Percentiles rank a stretch among this genome's conserved stretches.
phyloP scores from a whole-genome alignment of 1,139 yeast genomes.

The Candida freyschussii region DNA sequence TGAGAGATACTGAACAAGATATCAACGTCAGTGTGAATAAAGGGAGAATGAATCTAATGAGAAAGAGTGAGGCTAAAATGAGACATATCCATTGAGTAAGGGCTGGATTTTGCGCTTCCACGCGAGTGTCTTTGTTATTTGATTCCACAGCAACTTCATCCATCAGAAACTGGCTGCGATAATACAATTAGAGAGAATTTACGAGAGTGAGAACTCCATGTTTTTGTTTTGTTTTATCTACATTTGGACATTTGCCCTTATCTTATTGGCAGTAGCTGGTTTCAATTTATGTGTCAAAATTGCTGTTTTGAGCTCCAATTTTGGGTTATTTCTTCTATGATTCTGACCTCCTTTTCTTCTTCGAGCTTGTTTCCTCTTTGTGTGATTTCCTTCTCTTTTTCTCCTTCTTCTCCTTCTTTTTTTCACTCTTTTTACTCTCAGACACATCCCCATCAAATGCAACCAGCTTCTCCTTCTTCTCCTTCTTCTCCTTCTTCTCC shows the following conservation, averaged over 20 bases:
- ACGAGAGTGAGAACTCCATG: no score
- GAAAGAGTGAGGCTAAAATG: constrained; percentile 5
- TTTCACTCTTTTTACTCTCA: constrained; percentile 15
- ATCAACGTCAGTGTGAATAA: constrained; percentile 3
- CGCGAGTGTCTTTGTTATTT: no score
- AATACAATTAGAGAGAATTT: no score
- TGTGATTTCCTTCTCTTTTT: constrained; percentile 34
- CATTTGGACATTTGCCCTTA: no score
- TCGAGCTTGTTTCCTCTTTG: constrained; percentile 15
- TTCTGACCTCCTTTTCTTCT: constrained; percentile 22
- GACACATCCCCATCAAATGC: no score
- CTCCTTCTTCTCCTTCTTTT: constrained; percentile 28
- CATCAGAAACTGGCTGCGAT: no score
- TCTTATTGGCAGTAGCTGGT: no score
- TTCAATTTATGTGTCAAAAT: no score
- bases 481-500: constrained; percentile 17
- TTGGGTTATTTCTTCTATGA: no score
- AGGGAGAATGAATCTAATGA: constrained; percentile 8
- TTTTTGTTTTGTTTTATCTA: no score
- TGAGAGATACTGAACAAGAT: neutral
- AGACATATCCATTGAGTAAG: constrained; percentile 1
- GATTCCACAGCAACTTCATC: no score
- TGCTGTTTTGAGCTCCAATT: no score
- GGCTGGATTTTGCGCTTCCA: neutral
- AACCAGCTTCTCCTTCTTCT: constrained; percentile 1